Base-by-base conservation (phyloP, 1,284 basidiomycete species). In the Meripilus lineatus region DNA sequence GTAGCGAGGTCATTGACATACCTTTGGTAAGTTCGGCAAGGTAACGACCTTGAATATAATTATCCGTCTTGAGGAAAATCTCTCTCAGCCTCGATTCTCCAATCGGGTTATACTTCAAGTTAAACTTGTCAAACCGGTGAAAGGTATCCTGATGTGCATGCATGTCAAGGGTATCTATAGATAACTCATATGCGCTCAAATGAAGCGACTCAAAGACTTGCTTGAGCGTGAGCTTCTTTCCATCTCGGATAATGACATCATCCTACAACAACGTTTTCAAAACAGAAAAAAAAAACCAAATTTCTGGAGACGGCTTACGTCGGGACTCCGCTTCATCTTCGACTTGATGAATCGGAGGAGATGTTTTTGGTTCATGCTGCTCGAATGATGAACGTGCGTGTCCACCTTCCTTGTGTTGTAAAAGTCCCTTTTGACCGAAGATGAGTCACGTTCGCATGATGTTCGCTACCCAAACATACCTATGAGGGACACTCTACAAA, bases 331-430 rank as follows among this genome's bases (percentile, higher is more conserved):
- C 66, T 91, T 93, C 86, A 93, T 92, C 67, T 99, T 98, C 35
- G 86, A 84, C 66, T 99, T 99, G 74, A 99, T 99, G 69, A 99
- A 99, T 4, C 96, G 93, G 20, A 99, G 71, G n/a, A 99, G 70
- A 68, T 99, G 96, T 68, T 99, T 99, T 65, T 99, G 96, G 65
- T 99, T 99, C 95, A 99, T 98, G 63, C 89, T 89, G 44, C 94
- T 96, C 8, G 93, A 96, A 65, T 99, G 93, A 60, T 99, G 96
- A 17, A 99, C 91, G 66, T 99, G 95, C 7, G 96, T 99, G 63
- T 98, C 95, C 48, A 99, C 93, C 63, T 99, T 99, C 38, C 95
- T 85, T 32, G 94, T 77, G 61, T 99, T 99, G 71, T 99, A 99
- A 58, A 99, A 98, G 67, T 99, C 96, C 54, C 94, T 93, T 58